Evolutionary conservation across 768 basidiomycete species (phyloP), one percentile per base, ranked within the genome.

Genomic region (Tricholoma hemisulphureum): DNA sequence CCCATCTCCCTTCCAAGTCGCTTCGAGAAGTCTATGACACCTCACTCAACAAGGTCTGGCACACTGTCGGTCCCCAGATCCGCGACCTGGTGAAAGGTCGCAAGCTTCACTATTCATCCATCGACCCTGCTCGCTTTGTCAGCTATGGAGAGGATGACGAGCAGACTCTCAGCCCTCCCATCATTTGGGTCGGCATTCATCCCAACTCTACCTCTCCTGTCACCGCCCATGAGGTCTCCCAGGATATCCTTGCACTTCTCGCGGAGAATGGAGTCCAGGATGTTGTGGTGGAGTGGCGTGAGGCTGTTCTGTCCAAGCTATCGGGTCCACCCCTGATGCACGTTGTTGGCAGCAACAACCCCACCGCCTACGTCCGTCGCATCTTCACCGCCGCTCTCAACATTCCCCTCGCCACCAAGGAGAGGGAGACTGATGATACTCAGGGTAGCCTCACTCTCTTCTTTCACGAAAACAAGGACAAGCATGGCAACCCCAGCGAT

Each of bases 221-320:
- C 51, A 62, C 39, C 45, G 70, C 63, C 45, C 72, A 63, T 51
- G 67, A 77, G 50, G 73, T 68, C 35, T 67, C 76, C 7, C 70
- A 63, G 0, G 70, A 71, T 60, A 75, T 79, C 55, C 71, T 78
- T 29, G 10, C 31, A 20, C 65, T 78, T 62, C 76, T 79, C 61
- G 55, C 51, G 23, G 64, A 62, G 31, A n/a, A 41, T 50, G 55
- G 63, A 53, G 62, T 78, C 69, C 59, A 61, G 21, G 67, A 54
- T 66, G 75, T 66, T n/a, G 69, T 66, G 1, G 69, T 77, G 9
- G 74, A 77, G 53, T 78, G 74, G 76, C 67, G 66, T 60, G 70
- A 76, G 56, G 75, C 61, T n/a, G 18, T 57, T 11, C 59, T 69
- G 35, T 45, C 63, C 39, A 69, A 55, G 69, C 68, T 75, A 29